Percentiles rank a stretch among this genome's conserved stretches.
phyloP scores from a whole-genome alignment of 257 asterid species.

The Paraleonurus japonicus region DNA sequence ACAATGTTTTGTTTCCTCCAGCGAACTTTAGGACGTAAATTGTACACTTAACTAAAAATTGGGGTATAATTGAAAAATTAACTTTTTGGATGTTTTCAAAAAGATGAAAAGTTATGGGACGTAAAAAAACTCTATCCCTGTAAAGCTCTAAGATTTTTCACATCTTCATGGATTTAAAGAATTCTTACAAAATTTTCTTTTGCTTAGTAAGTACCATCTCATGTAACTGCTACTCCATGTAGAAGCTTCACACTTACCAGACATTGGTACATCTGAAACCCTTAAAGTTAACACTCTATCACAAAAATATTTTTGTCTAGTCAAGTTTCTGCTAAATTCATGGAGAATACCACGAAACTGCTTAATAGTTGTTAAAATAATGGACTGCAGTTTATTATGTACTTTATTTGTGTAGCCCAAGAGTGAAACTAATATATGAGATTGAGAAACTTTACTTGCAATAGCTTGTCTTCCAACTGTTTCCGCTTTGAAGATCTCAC shows the following conservation, averaged over 20 bases:
- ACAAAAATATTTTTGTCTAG: background rate
- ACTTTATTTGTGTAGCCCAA: background rate
- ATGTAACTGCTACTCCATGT: background rate
- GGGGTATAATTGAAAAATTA: too few relatives aligned
- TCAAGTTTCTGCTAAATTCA: slow-evolving; percentile 7
- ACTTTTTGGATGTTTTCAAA: too few relatives aligned
- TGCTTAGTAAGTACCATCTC: background rate
- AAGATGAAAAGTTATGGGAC: too few relatives aligned
- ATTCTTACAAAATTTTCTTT: background rate
- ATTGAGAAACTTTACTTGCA: slow-evolving; percentile 59
- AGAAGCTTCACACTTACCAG: background rate
- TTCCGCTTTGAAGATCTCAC: slow-evolving; percentile 72
- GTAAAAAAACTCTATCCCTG: too few relatives aligned
- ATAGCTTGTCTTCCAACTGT: slow-evolving; percentile 86
- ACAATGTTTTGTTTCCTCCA: too few relatives aligned
- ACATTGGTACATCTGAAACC: background rate
- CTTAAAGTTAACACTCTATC: slow-evolving; percentile 2
- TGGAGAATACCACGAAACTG: slow-evolving; percentile 4
- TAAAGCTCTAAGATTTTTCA: background rate
- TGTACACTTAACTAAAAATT: too few relatives aligned
- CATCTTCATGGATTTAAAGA: background rate
- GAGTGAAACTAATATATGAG: slow-evolving; percentile 9
- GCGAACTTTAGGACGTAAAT: too few relatives aligned
- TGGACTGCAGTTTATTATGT: background rate
- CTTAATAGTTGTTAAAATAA: background rate